Evolutionary conservation across 306 rosid species (phyloP).

Genomic region (Vicia sativa): DNA sequence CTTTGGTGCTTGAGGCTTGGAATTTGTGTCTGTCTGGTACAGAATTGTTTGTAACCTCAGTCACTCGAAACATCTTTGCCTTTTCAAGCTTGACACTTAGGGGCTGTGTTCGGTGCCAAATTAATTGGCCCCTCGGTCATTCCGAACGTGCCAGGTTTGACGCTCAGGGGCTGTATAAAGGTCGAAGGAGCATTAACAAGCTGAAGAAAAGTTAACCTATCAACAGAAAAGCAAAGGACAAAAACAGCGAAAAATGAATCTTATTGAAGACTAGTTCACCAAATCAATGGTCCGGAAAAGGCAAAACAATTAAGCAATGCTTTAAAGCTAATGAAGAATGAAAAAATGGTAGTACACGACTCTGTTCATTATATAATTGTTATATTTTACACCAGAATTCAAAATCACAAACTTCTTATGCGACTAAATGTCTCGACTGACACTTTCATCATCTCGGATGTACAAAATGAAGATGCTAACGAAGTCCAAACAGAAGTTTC

Average conservation of each 20-base stretch:
- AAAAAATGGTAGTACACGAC: background rate
- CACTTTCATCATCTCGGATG: constrained; percentile 28
- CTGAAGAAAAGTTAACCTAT: background rate
- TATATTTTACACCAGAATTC: background rate
- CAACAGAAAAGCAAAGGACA: background rate
- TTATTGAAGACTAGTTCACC: background rate
- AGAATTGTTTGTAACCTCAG: no score
- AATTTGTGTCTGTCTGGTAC: no score
- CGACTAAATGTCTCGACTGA: constrained; percentile 36
- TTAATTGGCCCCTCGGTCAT: no score
- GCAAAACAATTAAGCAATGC: background rate
- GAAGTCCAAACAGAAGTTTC: constrained; percentile 48
- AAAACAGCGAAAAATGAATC: background rate
- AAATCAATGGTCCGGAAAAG: background rate
- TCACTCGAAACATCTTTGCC: no score
- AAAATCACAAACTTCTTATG: constrained; percentile 42
- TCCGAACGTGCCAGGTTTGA: no score
- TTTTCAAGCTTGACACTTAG: no score
- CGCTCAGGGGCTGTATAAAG: no score
- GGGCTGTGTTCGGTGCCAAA: no score
- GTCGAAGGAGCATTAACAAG: no score
- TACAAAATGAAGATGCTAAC: constrained; percentile 45
- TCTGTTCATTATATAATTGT: background rate
- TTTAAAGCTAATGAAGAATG: constrained; percentile 3
- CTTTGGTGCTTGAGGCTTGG: no score